Percentiles rank a stretch among this genome's conserved stretches.
Evolutionary conservation across 2,329 filamentous ascomycete genomes (phyloP).

Genomic region (Epichloe festucae): DNA sequence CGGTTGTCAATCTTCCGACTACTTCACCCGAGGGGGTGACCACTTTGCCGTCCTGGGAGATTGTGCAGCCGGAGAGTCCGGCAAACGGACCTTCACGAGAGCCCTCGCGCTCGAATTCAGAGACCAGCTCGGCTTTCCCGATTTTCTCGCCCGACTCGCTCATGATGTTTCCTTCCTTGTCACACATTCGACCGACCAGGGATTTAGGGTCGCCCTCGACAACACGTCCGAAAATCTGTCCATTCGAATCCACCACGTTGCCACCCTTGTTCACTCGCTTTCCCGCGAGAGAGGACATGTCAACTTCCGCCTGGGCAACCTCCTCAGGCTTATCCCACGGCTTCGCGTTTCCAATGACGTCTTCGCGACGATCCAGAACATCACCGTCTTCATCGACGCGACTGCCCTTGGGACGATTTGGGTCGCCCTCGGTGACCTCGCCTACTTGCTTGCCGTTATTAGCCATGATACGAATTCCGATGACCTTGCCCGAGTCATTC

Average conservation of each 20-base stretch:
- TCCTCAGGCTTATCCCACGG: constrained; percentile 44
- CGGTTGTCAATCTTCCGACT: constrained; percentile 58
- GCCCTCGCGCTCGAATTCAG: constrained; percentile 51
- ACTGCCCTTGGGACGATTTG: constrained; percentile 50
- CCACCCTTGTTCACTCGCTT: constrained; percentile 62
- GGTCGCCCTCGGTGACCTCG: constrained; percentile 49
- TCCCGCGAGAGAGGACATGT: constrained; percentile 51
- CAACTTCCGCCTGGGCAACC: constrained; percentile 40
- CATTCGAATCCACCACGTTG: constrained; percentile 41
- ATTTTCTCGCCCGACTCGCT: constrained; percentile 61
- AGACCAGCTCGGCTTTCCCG: constrained; percentile 53
- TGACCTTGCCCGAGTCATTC: too few species aligned
- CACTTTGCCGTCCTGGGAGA: constrained; percentile 52
- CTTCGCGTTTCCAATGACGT: constrained; percentile 53
- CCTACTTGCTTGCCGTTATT: constrained; percentile 44
- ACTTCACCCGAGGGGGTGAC: constrained; percentile 19
- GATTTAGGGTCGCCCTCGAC: constrained; percentile 52
- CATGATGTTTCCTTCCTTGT: constrained; percentile 58
- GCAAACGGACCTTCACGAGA: constrained; percentile 56
- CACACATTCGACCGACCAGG: constrained; percentile 55
- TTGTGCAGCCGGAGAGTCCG: constrained; percentile 49
- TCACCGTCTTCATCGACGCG: constrained; percentile 57
- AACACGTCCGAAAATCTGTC: constrained; percentile 49
- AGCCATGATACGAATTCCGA: constrained; percentile 23
- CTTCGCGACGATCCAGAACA: constrained; percentile 53